These are phyloP conservation scores for Penicillium aurantiogriseum DNA, from an alignment of 2,329 filamentous ascomycete genomes.

Conservation along the genomic window DNA sequence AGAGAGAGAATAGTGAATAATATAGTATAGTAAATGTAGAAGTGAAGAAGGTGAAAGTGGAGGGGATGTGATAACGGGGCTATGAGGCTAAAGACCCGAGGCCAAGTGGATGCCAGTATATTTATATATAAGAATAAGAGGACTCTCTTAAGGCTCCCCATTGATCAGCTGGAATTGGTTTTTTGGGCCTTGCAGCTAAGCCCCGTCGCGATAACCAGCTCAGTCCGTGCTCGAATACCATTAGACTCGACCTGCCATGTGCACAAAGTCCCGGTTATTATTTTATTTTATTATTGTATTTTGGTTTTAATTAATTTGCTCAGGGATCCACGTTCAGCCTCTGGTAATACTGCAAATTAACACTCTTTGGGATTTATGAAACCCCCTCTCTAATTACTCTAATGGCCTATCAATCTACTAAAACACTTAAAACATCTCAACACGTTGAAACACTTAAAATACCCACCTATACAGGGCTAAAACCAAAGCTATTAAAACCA, in stretches of 20 bases:
- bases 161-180: slow-evolving; percentile 22
- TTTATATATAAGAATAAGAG: slow-evolving; percentile 21
- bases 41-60: not conserved
- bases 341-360: not conserved
- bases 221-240: slow-evolving; percentile 17
- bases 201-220: slow-evolving; percentile 21
- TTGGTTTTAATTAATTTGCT: not conserved
- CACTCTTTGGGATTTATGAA: not conserved
- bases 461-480: not conserved
- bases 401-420: not conserved
- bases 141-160: slow-evolving; percentile 5
- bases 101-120: slow-evolving; percentile 5
- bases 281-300: not conserved
- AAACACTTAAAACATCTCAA: not conserved
- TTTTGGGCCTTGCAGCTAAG: slow-evolving; percentile 26
- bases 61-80: slow-evolving; percentile 3
- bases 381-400: not conserved
- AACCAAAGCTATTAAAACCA: too few relatives aligned
- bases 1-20: not conserved
- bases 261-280: slow-evolving; percentile 7
- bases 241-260: slow-evolving; percentile 25
- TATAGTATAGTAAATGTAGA: slow-evolving; percentile 1
- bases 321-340: slow-evolving; percentile 9
- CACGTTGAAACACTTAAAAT: not conserved
- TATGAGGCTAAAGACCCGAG: slow-evolving; percentile 5